These are phyloP conservation scores for Fusarium virguliforme DNA, from an alignment of 2,329 filamentous ascomycete species.

Conservation along the genomic window DNA sequence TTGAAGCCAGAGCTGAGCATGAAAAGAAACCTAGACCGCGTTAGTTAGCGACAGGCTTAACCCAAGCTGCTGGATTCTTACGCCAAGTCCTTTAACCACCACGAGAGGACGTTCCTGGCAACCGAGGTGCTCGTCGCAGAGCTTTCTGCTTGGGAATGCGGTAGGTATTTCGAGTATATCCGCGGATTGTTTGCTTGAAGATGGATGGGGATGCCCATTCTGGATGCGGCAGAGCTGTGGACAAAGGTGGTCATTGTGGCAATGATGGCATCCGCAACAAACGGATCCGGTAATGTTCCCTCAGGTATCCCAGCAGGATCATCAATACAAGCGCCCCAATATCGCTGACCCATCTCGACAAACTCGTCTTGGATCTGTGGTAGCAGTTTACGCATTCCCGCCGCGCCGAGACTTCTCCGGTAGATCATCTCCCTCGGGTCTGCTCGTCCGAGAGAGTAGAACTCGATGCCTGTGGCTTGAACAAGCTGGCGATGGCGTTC, in stretches of 20 bases:
- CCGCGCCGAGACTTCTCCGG: background rate
- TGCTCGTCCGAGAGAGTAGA: conserved; percentile 6
- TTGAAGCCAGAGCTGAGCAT: conserved; percentile 1
- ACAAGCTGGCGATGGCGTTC: background rate
- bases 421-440: conserved; percentile 12
- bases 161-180: conserved; percentile 3
- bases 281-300: background rate
- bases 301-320: conserved; percentile 6
- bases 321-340: conserved; percentile 11
- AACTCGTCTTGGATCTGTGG: conserved; percentile 12
- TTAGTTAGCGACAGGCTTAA: background rate
- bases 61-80: background rate
- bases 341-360: conserved; percentile 5
- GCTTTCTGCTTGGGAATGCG: conserved; percentile 9
- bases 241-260: conserved; percentile 11
- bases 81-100: conserved; percentile 10
- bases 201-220: conserved; percentile 3
- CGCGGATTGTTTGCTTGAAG: background rate
- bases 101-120: background rate
- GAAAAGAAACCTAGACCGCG: background rate
- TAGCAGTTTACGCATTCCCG: background rate
- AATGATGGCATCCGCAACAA: conserved; percentile 5
- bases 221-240: background rate
- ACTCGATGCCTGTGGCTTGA: conserved; percentile 6
- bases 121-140: background rate